These are phyloP conservation scores for Boletus barrowsii DNA, from an alignment of 768 basidiomycete species.

Conservation along the genomic window DNA sequence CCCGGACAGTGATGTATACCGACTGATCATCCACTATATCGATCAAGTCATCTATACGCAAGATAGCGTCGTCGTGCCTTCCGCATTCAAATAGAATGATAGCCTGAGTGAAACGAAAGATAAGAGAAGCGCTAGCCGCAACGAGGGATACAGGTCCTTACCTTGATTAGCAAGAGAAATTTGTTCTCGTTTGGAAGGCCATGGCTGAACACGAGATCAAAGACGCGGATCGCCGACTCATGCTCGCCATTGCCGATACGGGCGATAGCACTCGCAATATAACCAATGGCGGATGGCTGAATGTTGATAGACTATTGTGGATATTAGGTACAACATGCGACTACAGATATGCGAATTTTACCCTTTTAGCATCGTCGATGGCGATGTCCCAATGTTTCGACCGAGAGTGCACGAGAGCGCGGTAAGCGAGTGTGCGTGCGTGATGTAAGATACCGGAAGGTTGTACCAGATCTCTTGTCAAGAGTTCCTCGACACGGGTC, in stretches of 20 bases:
- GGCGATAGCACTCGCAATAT: slow-evolving; percentile 6
- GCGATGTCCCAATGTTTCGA: background rate
- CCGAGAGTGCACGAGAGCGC: background rate
- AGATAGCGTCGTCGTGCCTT: too few relatives aligned
- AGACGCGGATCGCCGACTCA: background rate
- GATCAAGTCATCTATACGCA: too few relatives aligned
- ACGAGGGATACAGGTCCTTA: background rate
- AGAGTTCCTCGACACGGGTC: background rate
- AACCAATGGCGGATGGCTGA: slow-evolving; percentile 4
- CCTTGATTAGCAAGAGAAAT: slow-evolving; percentile 9
- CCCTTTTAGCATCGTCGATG: slow-evolving; percentile 5
- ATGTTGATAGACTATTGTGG: background rate
- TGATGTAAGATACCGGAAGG: background rate
- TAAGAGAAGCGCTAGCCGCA: too few relatives aligned
- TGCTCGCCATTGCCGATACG: background rate
- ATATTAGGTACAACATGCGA: background rate
- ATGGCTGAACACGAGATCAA: slow-evolving; percentile 3
- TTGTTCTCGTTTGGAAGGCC: background rate
- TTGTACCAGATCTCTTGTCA: background rate
- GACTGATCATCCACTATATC: too few relatives aligned
- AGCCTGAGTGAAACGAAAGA: background rate
- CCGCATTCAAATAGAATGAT: background rate
- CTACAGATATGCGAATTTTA: background rate
- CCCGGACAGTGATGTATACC: too few relatives aligned
- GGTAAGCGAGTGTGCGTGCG: slow-evolving; percentile 3